phyloP scores from a whole-genome alignment of 768 basidiomycete species.

The Pisolithus albus region DNA sequence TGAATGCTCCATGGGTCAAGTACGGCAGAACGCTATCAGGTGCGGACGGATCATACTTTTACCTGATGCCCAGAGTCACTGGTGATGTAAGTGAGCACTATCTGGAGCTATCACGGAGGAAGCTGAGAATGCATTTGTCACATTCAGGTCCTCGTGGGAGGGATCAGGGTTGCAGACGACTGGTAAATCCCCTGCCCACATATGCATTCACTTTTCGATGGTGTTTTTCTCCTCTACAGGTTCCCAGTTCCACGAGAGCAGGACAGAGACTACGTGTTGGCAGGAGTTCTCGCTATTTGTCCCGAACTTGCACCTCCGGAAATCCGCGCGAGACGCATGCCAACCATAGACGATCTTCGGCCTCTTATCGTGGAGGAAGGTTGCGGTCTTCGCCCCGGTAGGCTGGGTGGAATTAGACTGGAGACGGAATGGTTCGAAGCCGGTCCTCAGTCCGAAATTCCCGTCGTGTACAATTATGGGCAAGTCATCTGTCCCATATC shows the following conservation, averaged over 20 bases:
- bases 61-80: constrained; percentile 31
- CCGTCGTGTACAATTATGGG: constrained; percentile 63
- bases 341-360: constrained; percentile 44
- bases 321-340: constrained; percentile 37
- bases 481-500: constrained; percentile 22
- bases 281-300: constrained; percentile 43
- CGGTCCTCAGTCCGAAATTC: constrained; percentile 28
- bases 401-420: constrained; percentile 63
- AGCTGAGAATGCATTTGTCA: background rate
- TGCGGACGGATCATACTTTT: constrained; percentile 26
- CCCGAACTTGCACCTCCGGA: constrained; percentile 55
- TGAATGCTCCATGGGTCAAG: constrained; percentile 45
- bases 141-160: constrained; percentile 49
- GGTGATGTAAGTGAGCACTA: constrained; percentile 33
- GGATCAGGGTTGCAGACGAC: constrained; percentile 51
- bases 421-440: constrained; percentile 39
- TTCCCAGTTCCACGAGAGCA: constrained; percentile 58
- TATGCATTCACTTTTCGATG: background rate
- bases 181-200: constrained; percentile 36
- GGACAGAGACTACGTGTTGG: constrained; percentile 53
- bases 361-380: constrained; percentile 45
- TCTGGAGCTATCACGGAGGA: background rate
- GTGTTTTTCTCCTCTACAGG: constrained; percentile 29
- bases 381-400: constrained; percentile 58
- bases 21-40: constrained; percentile 29